phyloP scores from a whole-genome alignment of 2,329 filamentous ascomycete species.

The Penicillium capsulatum region DNA sequence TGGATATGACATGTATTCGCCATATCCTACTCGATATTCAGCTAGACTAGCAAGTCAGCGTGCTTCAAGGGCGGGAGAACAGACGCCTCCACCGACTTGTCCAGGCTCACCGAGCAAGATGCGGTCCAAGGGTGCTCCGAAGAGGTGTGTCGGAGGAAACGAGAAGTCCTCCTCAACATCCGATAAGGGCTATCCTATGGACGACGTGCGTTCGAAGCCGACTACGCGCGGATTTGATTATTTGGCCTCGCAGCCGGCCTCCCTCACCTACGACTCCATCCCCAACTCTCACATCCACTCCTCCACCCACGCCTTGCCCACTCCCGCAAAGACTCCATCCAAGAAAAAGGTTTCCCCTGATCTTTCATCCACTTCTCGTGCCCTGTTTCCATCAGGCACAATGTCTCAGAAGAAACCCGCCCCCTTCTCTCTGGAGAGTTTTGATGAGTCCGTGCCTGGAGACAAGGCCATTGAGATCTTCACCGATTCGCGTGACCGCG shows the following conservation, averaged over 20 bases:
- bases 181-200: background rate
- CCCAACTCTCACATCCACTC: constrained; percentile 18
- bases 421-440: constrained; percentile 45
- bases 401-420: constrained; percentile 47
- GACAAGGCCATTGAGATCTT: constrained; percentile 50
- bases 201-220: background rate
- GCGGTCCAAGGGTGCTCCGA: constrained; percentile 26
- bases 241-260: no score
- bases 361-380: constrained; percentile 49
- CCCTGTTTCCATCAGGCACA: constrained; percentile 49
- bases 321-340: constrained; percentile 57
- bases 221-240: background rate
- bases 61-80: constrained; percentile 23
- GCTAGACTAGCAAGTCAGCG: constrained; percentile 38
- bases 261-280: no score
- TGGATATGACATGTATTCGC: constrained; percentile 41
- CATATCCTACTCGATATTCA: constrained; percentile 40
- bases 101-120: constrained; percentile 16
- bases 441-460: constrained; percentile 30
- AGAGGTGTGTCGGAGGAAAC: constrained; percentile 16
- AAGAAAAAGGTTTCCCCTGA: constrained; percentile 50
- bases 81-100: constrained; percentile 31
- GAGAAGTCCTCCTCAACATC: constrained; percentile 8
- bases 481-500: constrained; percentile 60
- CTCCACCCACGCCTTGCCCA: constrained; percentile 51